These are phyloP conservation scores for Colletotrichum paranaense DNA, from an alignment of 2,329 filamentous ascomycete genomes.

Conservation along the genomic window DNA sequence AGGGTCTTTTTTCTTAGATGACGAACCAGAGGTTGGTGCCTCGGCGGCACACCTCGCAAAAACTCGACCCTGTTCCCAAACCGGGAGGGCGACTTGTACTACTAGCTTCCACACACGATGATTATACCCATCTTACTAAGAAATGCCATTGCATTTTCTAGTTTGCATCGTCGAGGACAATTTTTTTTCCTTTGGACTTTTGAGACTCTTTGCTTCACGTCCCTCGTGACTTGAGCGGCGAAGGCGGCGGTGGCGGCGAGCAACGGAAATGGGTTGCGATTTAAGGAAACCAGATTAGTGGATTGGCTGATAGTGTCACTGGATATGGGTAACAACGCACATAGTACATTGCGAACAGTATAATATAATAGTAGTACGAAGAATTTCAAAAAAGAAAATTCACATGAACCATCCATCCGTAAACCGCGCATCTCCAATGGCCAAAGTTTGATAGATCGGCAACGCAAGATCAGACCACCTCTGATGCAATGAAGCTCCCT, in stretches of 20 bases:
- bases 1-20: conserved; percentile 4
- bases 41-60: not conserved
- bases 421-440: no score
- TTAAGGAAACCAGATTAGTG: not conserved
- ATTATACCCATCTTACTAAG: conserved; percentile 33
- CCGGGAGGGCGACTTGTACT: conserved; percentile 25
- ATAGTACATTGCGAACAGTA: conserved; percentile 20
- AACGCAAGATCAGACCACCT: not conserved
- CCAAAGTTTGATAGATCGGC: not conserved
- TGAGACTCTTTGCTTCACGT: not conserved
- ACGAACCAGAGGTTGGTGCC: conserved; percentile 4
- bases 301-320: not conserved
- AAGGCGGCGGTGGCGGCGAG: not conserved
- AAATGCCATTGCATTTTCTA: conserved; percentile 19
- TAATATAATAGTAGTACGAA: conserved; percentile 27
- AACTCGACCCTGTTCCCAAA: not conserved
- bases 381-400: not conserved
- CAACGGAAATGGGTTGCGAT: not conserved
- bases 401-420: no score
- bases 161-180: conserved; percentile 20
- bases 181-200: not conserved
- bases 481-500: not conserved
- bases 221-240: not conserved
- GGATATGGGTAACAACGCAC: conserved; percentile 6
- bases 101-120: conserved; percentile 30